Evolutionary conservation across 2,329 filamentous ascomycete genomes (phyloP).

Genomic region (Clonostachys sp.): DNA sequence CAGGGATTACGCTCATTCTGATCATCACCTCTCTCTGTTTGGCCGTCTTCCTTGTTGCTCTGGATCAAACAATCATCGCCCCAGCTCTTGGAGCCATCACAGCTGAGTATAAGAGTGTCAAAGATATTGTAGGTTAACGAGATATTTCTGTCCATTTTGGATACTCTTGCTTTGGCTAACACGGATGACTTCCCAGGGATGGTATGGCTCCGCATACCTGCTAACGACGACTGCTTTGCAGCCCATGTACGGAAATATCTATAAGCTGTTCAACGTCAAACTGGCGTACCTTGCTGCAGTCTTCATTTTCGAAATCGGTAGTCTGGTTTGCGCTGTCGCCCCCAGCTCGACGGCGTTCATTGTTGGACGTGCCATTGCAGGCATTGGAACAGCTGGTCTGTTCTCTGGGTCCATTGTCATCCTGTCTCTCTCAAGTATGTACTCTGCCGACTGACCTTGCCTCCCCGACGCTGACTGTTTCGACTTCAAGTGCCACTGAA

Average conservation of each 20-base stretch:
- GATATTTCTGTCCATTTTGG: too few species aligned
- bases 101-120: conserved; percentile 2
- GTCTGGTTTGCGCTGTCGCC: conserved; percentile 35
- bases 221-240: conserved; percentile 44
- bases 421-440: conserved; percentile 9
- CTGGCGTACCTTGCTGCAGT: conserved; percentile 33
- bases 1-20: conserved; percentile 19
- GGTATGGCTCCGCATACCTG: conserved; percentile 45
- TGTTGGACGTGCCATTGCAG: conserved; percentile 45
- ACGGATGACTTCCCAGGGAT: conserved; percentile 14
- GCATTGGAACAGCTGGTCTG: conserved; percentile 13
- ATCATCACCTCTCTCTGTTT: conserved; percentile 1
- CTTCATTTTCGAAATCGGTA: conserved; percentile 38
- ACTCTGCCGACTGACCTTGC: not conserved
- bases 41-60: conserved; percentile 32
- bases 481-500: conserved; percentile 7
- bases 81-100: conserved; percentile 15
- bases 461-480: not conserved
- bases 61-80: conserved; percentile 13
- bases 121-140: conserved; percentile 15
- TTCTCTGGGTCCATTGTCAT: conserved; percentile 10
- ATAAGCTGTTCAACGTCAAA: conserved; percentile 46
- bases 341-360: conserved; percentile 43
- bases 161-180: too few species aligned
- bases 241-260: conserved; percentile 43